These are phyloP conservation scores for Ogataea angusta DNA, from an alignment of 805 yeast genomes.

Conservation along the genomic window DNA sequence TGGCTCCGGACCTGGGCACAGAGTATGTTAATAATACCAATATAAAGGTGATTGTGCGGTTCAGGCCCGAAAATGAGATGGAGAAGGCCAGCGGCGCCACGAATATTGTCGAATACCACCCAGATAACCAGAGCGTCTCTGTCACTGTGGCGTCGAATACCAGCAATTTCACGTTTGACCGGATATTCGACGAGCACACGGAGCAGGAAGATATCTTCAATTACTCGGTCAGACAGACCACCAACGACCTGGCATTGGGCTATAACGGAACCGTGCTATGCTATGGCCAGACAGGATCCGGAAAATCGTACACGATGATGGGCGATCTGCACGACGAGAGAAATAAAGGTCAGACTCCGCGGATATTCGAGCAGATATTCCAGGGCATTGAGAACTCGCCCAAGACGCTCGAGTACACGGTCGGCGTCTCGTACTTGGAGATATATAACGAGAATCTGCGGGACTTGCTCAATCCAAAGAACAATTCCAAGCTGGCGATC, in stretches of 20 bases:
- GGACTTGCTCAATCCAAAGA: conserved; percentile 59
- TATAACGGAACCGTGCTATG: conserved; percentile 34
- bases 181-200: conserved; percentile 51
- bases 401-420: conserved; percentile 58
- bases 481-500: conserved; percentile 42
- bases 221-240: conserved; percentile 56
- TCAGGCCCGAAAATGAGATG: conserved; percentile 51
- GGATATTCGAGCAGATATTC: conserved; percentile 67
- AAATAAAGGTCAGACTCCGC: conserved; percentile 64
- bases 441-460: conserved; percentile 73
- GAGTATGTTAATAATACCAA: conserved; percentile 29
- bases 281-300: conserved; percentile 88
- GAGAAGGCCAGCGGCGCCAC: conserved; percentile 12
- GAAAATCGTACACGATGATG: conserved; percentile 83
- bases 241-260: conserved; percentile 70
- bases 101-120: conserved; percentile 12
- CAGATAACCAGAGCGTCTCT: conserved; percentile 15
- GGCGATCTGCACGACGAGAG: conserved; percentile 41
- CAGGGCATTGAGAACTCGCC: conserved; percentile 45
- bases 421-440: conserved; percentile 74
- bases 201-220: conserved; percentile 59
- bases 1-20: not conserved
- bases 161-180: conserved; percentile 55
- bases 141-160: conserved; percentile 12
- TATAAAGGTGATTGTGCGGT: conserved; percentile 69